Evolutionary conservation across 805 yeast species (phyloP).

Genomic region (Lipomyces sp.): DNA sequence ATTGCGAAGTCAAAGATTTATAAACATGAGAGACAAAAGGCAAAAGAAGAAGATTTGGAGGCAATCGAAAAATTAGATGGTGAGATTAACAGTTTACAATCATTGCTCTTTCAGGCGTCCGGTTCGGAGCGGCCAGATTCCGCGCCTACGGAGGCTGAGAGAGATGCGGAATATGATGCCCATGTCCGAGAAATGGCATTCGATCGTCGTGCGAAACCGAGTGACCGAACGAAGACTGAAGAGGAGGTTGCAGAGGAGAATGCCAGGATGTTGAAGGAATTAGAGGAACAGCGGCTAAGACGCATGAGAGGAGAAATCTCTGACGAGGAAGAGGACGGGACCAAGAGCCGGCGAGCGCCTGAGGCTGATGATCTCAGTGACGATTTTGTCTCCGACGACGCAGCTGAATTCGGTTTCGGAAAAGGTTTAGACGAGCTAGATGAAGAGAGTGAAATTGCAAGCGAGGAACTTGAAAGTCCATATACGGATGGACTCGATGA

Average conservation of each 20-base stretch:
- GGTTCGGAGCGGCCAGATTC: neutral
- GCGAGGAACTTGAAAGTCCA: conserved; percentile 40
- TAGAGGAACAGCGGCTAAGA: conserved; percentile 45
- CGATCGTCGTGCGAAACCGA: conserved; percentile 51
- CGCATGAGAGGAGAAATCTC: conserved; percentile 48
- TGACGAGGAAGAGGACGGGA: conserved; percentile 42
- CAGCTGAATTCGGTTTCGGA: conserved; percentile 47
- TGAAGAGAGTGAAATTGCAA: conserved; percentile 46
- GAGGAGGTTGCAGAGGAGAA: conserved; percentile 49
- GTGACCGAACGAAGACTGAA: conserved; percentile 51
- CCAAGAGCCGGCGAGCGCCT: conserved; percentile 58
- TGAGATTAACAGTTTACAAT: conserved; percentile 43
- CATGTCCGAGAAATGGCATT: conserved; percentile 48
- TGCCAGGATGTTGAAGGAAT: conserved; percentile 42
- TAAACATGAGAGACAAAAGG: conserved; percentile 50
- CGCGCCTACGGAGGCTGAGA: conserved; percentile 11
- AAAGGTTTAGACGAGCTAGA: conserved; percentile 46
- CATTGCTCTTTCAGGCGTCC: conserved; percentile 22
- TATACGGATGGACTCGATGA: conserved; percentile 14
- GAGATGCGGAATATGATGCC: conserved; percentile 46
- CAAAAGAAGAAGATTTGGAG: conserved; percentile 47
- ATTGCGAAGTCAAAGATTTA: conserved; percentile 51
- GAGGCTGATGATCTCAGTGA: conserved; percentile 39
- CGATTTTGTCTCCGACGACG: conserved; percentile 49
- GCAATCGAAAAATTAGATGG: conserved; percentile 48